Conservation (phyloP, 306 rosid genomes). For the Prunus mira region DNA sequence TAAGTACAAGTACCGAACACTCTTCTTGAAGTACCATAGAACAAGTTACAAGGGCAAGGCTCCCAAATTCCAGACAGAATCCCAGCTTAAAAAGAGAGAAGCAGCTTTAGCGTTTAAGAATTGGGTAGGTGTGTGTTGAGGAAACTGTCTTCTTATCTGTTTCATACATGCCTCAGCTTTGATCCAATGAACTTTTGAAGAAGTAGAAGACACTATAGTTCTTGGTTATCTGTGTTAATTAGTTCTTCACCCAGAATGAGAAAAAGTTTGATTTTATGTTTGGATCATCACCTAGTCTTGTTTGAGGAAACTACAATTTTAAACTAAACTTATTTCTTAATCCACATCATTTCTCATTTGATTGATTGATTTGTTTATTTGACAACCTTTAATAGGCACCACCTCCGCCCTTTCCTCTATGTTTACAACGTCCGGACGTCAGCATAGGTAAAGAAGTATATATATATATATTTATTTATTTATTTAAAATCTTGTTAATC, state of each 20-base stretch:
- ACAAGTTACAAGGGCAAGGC: slow-evolving; percentile 85
- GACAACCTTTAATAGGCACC: too few relatives aligned
- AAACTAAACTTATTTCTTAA: too few relatives aligned
- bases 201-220: neutral
- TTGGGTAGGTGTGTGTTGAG: slow-evolving; percentile 76
- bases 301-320: too few relatives aligned
- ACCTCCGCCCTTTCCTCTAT: too few relatives aligned
- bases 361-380: too few relatives aligned
- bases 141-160: neutral
- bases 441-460: too few relatives aligned
- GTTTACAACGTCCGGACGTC: too few relatives aligned
- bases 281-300: too few relatives aligned
- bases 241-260: neutral
- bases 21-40: slow-evolving; percentile 83
- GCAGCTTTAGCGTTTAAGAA: slow-evolving; percentile 65
- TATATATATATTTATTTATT: too few relatives aligned
- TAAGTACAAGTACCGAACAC: slow-evolving; percentile 79
- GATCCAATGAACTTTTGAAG: neutral
- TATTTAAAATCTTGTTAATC: too few relatives aligned
- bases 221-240: neutral
- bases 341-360: too few relatives aligned
- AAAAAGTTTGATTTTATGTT: too few relatives aligned
- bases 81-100: slow-evolving; percentile 74
- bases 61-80: slow-evolving; percentile 71
- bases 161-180: neutral